Evolutionary conservation across 2,329 filamentous ascomycete genomes (phyloP).

Genomic region (Fusarium sublunatum): DNA sequence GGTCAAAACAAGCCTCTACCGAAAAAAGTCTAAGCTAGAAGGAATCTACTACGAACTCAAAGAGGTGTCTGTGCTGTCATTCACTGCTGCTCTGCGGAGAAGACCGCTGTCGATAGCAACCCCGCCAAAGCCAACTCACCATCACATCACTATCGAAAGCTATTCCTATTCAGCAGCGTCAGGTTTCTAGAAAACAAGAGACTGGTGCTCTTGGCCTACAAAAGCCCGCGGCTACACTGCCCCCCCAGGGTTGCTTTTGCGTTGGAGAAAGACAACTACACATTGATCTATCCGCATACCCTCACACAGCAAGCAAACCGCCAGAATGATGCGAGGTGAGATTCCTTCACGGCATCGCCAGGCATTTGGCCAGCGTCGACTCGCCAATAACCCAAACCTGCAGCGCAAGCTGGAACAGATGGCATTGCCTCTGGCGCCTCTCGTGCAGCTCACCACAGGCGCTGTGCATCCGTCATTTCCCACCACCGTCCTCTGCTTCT

Average conservation of each 20-base stretch:
- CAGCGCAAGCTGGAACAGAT: conserved; percentile 72
- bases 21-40: conserved; percentile 1
- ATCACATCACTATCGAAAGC: conserved; percentile 6
- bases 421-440: conserved; percentile 72
- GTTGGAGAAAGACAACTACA: not conserved
- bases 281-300: not conserved
- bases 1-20: conserved; percentile 7
- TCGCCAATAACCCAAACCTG: conserved; percentile 63
- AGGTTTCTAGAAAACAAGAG: conserved; percentile 4
- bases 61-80: conserved; percentile 18
- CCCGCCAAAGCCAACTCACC: conserved; percentile 28
- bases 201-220: conserved; percentile 11
- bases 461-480: conserved; percentile 74
- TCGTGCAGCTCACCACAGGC: conserved; percentile 72
- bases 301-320: conserved; percentile 4
- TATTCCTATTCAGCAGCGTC: conserved; percentile 20
- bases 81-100: conserved; percentile 24
- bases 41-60: conserved; percentile 33
- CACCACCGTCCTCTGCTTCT: conserved; percentile 74
- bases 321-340: conserved; percentile 51
- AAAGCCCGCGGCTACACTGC: conserved; percentile 11
- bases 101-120: conserved; percentile 30
- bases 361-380: conserved; percentile 47
- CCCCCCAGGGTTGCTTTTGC: not conserved
- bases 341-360: conserved; percentile 50